These are phyloP conservation scores for Sporothrix euskadiensis DNA, from an alignment of 2,329 filamentous ascomycete species.

Conservation along the genomic window DNA sequence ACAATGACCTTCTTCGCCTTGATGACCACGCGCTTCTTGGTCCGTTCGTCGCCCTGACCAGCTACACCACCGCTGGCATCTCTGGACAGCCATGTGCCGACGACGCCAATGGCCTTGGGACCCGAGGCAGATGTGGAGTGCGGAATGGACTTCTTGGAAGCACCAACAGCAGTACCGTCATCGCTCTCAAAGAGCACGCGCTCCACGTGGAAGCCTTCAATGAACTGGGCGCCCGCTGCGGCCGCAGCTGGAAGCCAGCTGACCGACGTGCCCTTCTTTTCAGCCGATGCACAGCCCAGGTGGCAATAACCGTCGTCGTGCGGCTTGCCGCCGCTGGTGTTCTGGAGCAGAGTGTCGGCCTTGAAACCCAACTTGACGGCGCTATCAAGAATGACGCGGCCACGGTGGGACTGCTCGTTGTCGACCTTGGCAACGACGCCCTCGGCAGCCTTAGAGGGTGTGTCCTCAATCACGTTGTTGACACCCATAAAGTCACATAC, in stretches of 20 bases:
- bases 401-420: slow-evolving; percentile 68
- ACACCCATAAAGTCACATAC: slow-evolving; percentile 81
- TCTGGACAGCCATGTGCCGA: slow-evolving; percentile 73
- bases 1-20: slow-evolving; percentile 79
- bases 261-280: slow-evolving; percentile 77
- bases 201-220: slow-evolving; percentile 77
- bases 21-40: slow-evolving; percentile 64
- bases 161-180: slow-evolving; percentile 36
- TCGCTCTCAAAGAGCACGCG: slow-evolving; percentile 66
- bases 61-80: slow-evolving; percentile 62
- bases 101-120: slow-evolving; percentile 62
- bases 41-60: slow-evolving; percentile 48
- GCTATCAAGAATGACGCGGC: slow-evolving; percentile 72
- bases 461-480: slow-evolving; percentile 61
- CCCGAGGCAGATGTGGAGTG: background rate
- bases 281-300: slow-evolving; percentile 62
- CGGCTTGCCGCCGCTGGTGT: slow-evolving; percentile 64
- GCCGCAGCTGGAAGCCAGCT: slow-evolving; percentile 80
- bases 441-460: background rate
- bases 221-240: slow-evolving; percentile 72
- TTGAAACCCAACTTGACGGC: slow-evolving; percentile 71
- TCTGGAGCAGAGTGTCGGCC: slow-evolving; percentile 72
- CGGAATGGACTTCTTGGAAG: background rate
- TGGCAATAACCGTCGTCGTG: slow-evolving; percentile 73
- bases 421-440: background rate